Base-by-base conservation (phyloP, 2,329 filamentous ascomycete genomes). In the Cryphonectria naterciae region DNA sequence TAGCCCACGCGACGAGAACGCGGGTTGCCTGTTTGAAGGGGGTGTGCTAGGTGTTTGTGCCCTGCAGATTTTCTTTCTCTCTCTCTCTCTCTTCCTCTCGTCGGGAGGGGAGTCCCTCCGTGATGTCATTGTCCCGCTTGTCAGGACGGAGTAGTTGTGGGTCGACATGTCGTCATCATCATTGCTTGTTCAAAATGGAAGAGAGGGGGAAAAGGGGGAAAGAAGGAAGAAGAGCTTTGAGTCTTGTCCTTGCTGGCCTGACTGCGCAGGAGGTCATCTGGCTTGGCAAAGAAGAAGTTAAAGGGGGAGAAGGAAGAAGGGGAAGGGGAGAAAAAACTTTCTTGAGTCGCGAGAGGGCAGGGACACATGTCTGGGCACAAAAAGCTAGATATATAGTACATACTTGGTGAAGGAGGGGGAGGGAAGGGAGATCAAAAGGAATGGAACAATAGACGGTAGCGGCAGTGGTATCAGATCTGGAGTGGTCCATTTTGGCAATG, bases 401-500 rank as follows among this genome's bases (percentile, higher is more conserved):
- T 49, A n/a, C 22, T 39, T 39, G 37, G 46, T 49, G 22, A 49
- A 17, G 19, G 43, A 49, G 19, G 32, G 11, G n/a, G 10, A 43
- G 32, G 37, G 32, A 35, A 28, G 35, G 58, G 35, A 3, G n/a
- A 56, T 2, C 2, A 5, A 4, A 13, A 58, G 54, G n/a, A 56
- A n/a, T 49, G 46, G 52, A 15, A 56, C 52, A 28, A 56, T 17
- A 7, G 52, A n/a, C 0, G n/a, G 11, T 8, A 17, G 25, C 17
- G 52, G 52, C 15, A 7, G 54, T 58, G 54, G 28, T 58, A 58
- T 32, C 54, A 15, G 54, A 32, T 61, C 58, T 37, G 32, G 35
- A 61, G 35, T 39, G 15, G 63, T 65, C n/a, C 17, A 13, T 49
- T 65, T 32, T 39, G 63, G 63, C 43, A 65, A 65, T 65, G 63